These are phyloP conservation scores for Wickerhamiella vanderwaltii DNA, from an alignment of 805 yeast species.

Conservation along the genomic window DNA sequence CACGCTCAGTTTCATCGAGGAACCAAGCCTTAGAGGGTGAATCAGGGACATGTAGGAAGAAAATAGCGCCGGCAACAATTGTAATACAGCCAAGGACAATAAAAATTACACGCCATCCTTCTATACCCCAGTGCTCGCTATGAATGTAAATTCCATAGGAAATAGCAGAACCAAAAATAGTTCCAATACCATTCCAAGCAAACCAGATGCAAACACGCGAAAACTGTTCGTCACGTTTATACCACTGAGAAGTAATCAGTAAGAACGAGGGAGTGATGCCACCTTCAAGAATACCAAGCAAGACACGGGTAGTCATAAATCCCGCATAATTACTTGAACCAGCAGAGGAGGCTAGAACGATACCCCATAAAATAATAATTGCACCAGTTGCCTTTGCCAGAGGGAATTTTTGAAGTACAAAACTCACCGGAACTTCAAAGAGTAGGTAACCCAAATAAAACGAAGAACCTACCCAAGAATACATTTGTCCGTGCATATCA, in stretches of 20 bases:
- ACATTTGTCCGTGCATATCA: slow-evolving; percentile 34
- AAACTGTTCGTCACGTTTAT: slow-evolving; percentile 38
- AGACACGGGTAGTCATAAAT: slow-evolving; percentile 34
- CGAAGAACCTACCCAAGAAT: slow-evolving; percentile 43
- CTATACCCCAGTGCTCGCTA: slow-evolving; percentile 24
- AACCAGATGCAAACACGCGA: slow-evolving; percentile 34
- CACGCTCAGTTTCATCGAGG: slow-evolving; percentile 35
- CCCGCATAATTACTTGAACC: slow-evolving; percentile 35
- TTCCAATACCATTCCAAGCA: slow-evolving; percentile 34
- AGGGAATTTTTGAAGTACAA: slow-evolving; percentile 43
- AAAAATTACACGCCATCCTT: slow-evolving; percentile 44
- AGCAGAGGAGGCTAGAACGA: slow-evolving; percentile 34
- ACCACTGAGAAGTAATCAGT: slow-evolving; percentile 46
- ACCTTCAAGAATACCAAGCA: slow-evolving; percentile 41
- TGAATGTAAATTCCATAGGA: slow-evolving; percentile 33
- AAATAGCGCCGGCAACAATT: slow-evolving; percentile 27
- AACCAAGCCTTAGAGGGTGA: slow-evolving; percentile 39
- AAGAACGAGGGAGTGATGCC: slow-evolving; percentile 47
- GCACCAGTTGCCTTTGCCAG: slow-evolving; percentile 39
- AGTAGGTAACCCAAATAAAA: slow-evolving; percentile 53
- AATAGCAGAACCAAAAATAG: slow-evolving; percentile 36
- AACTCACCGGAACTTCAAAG: slow-evolving; percentile 40
- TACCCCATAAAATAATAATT: slow-evolving; percentile 37
- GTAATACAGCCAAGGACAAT: slow-evolving; percentile 48
- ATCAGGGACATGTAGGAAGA: slow-evolving; percentile 35